These are phyloP conservation scores for Aspergillus pseudonomiae DNA, from an alignment of 2,329 filamentous ascomycete genomes.

Conservation along the genomic window DNA sequence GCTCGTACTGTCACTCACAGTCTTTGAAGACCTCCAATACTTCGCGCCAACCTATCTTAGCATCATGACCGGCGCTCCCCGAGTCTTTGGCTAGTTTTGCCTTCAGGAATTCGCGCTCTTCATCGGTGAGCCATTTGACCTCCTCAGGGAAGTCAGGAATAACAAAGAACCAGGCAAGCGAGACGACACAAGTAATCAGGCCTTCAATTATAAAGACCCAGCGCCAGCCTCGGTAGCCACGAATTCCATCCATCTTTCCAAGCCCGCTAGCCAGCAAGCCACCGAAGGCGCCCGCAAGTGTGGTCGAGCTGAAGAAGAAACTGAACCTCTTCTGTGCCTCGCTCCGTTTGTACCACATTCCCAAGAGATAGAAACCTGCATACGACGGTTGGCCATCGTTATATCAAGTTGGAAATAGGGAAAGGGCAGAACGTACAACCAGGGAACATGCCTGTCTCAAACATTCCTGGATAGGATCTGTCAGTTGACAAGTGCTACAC, in stretches of 20 bases:
- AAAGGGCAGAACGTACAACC: conserved; percentile 55
- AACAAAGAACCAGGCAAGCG: conserved; percentile 63
- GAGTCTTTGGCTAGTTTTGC: conserved; percentile 70
- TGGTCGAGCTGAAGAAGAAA: conserved; percentile 84
- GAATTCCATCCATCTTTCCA: conserved; percentile 57
- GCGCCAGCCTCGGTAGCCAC: conserved; percentile 60
- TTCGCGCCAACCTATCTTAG: conserved; percentile 62
- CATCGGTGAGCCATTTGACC: conserved; percentile 68
- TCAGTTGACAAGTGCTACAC: conserved; percentile 3
- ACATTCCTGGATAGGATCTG: conserved; percentile 45
- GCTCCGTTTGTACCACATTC: conserved; percentile 80
- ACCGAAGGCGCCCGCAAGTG: conserved; percentile 64
- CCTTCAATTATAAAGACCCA: conserved; percentile 66
- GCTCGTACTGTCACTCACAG: conserved; percentile 41
- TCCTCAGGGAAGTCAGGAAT: conserved; percentile 77
- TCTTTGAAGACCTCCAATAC: conserved; percentile 69
- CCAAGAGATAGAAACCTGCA: conserved; percentile 63
- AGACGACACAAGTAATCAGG: conserved; percentile 62
- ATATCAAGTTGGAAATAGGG: neutral
- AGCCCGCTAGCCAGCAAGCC: conserved; percentile 64
- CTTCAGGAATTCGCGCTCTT: conserved; percentile 50
- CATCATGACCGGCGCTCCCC: conserved; percentile 66
- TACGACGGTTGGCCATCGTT: conserved; percentile 35
- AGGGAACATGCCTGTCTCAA: conserved; percentile 72
- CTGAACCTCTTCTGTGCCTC: conserved; percentile 92